These are phyloP conservation scores for Domatiomyces globalis DNA, from an alignment of 2,329 filamentous ascomycete genomes.

Conservation along the genomic window DNA sequence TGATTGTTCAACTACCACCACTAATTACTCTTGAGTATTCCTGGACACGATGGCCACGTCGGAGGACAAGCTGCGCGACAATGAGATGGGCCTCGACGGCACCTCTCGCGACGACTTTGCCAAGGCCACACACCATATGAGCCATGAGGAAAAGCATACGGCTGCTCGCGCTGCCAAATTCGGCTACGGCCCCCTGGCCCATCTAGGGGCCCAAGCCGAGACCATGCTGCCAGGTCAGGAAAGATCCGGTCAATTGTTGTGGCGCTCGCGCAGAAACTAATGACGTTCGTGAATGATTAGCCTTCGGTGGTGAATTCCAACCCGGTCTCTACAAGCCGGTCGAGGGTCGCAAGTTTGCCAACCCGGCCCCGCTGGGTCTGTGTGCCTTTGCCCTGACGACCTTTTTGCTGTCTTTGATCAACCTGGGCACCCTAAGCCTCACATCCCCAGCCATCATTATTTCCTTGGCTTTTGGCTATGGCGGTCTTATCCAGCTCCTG, in stretches of 20 bases:
- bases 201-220: constrained; percentile 31
- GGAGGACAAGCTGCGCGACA: background rate
- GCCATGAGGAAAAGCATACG: constrained; percentile 31
- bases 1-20: too few relatives aligned
- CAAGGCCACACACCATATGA: constrained; percentile 24
- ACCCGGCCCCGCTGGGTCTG: constrained; percentile 64
- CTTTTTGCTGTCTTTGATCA: constrained; percentile 63
- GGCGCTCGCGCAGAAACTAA: background rate
- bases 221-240: constrained; percentile 12
- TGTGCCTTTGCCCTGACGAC: constrained; percentile 70
- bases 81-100: background rate
- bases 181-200: constrained; percentile 38
- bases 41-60: background rate
- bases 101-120: constrained; percentile 9
- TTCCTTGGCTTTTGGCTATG: constrained; percentile 57
- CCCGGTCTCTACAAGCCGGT: constrained; percentile 53
- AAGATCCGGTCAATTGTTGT: background rate
- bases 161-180: constrained; percentile 33
- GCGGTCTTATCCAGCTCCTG: constrained; percentile 62
- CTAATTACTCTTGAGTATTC: too few relatives aligned
- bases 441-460: constrained; percentile 51
- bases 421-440: constrained; percentile 51
- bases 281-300: constrained; percentile 28
- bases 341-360: constrained; percentile 56
- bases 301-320: constrained; percentile 61